Percentiles rank a stretch among this genome's conserved stretches.
Evolutionary conservation across 352 stramenopile species (phyloP).

Genomic region (Phytophthora capsici): DNA sequence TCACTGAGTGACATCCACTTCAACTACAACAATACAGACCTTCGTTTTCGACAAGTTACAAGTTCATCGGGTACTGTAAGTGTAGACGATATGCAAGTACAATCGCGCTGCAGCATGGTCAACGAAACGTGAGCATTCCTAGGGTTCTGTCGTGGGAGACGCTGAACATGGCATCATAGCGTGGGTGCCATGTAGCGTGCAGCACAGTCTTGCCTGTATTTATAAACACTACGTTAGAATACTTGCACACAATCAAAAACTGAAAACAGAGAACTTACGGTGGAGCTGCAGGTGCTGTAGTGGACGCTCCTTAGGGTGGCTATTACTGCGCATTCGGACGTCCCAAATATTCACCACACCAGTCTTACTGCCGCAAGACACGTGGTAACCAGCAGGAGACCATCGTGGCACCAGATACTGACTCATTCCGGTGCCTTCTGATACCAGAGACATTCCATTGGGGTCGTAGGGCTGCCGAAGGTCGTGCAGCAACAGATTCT

Average conservation of each 20-base stretch:
- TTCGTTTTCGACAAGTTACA: not conserved
- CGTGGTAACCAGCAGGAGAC: conserved; percentile 72
- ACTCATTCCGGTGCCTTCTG: conserved; percentile 73
- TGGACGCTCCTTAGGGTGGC: conserved; percentile 61
- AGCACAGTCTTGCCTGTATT: conserved; percentile 83
- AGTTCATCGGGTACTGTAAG: too few relatives aligned
- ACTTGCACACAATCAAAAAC: not conserved
- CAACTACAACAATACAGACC: conserved; percentile 5
- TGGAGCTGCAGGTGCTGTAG: conserved; percentile 81
- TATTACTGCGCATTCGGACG: conserved; percentile 67
- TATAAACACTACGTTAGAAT: conserved; percentile 24
- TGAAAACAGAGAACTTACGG: conserved; percentile 53
- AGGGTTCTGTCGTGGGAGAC: conserved; percentile 85
- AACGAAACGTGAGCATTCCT: conserved; percentile 79
- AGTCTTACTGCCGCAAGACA: conserved; percentile 73
- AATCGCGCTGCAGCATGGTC: conserved; percentile 1
- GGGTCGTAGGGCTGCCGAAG: conserved; percentile 60
- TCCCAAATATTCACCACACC: conserved; percentile 82
- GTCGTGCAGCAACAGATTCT: conserved; percentile 81
- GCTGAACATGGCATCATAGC: conserved; percentile 86
- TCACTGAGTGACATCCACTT: conserved; percentile 6
- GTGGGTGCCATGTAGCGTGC: conserved; percentile 85
- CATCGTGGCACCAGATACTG: conserved; percentile 88
- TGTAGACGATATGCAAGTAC: too few relatives aligned
- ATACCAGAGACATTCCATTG: conserved; percentile 69